Conservation (phyloP, 768 basidiomycete genomes). For the Vishniacozyma victoriae region DNA sequence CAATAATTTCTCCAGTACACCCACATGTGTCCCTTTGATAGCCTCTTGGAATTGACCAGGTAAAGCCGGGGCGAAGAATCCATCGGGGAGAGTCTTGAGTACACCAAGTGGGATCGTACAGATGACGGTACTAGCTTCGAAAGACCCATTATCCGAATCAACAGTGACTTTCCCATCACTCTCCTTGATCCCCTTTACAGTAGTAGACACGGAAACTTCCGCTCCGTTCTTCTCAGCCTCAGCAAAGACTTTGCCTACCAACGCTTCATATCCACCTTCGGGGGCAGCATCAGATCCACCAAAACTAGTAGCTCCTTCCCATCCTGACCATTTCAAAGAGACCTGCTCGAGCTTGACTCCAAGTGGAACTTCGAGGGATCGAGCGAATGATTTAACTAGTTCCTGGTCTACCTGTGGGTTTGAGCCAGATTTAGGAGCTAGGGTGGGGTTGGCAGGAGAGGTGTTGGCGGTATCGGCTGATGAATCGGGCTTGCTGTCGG, state of each 20-base stretch:
- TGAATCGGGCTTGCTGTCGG: constrained; percentile 8
- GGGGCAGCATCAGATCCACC: constrained; percentile 44
- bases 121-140: constrained; percentile 21
- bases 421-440: not conserved
- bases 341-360: constrained; percentile 41
- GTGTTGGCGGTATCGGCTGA: constrained; percentile 21
- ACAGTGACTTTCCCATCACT: constrained; percentile 8
- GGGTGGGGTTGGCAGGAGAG: constrained; percentile 28
- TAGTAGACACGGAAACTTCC: constrained; percentile 19
- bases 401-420: constrained; percentile 8
- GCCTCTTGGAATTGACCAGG: constrained; percentile 20
- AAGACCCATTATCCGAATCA: constrained; percentile 2
- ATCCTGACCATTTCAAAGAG: constrained; percentile 40
- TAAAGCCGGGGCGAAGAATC: constrained; percentile 29
- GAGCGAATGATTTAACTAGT: constrained; percentile 26
- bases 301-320: constrained; percentile 37
- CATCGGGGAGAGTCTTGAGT: constrained; percentile 20
- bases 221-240: constrained; percentile 19
- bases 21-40: constrained; percentile 35
- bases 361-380: constrained; percentile 39
- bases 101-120: constrained; percentile 42
- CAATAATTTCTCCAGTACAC: constrained; percentile 40
- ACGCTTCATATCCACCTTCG: constrained; percentile 39
- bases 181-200: constrained; percentile 16
- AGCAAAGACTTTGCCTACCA: constrained; percentile 29